phyloP scores from a whole-genome alignment of 1,139 yeast genomes.

The Candida tropicalis region DNA sequence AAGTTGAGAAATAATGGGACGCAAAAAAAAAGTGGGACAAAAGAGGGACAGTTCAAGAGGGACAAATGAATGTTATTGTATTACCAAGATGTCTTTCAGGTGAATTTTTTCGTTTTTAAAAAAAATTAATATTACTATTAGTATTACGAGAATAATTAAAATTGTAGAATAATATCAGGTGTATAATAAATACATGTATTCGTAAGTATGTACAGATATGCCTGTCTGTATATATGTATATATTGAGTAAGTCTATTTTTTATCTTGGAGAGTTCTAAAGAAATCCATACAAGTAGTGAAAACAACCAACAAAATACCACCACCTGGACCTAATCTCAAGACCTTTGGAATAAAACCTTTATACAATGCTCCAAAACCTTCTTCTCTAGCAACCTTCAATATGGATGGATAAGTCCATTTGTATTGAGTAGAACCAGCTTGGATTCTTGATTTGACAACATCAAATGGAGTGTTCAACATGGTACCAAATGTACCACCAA shows the following conservation, averaged over 20 bases:
- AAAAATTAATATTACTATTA: too few species aligned
- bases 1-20: background rate
- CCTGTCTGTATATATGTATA: too few species aligned
- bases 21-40: background rate
- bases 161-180: too few species aligned
- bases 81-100: too few species aligned
- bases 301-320: constrained; percentile 95
- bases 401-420: constrained; percentile 91
- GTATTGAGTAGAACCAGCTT: constrained; percentile 84
- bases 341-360: constrained; percentile 98
- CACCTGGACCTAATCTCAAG: constrained; percentile 97
- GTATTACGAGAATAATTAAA: too few species aligned
- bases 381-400: constrained; percentile 77
- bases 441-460: constrained; percentile 96
- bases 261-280: constrained; percentile 66
- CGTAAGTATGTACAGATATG: background rate
- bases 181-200: too few species aligned
- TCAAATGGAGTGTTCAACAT: constrained; percentile 94
- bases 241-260: constrained; percentile 16
- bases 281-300: constrained; percentile 94
- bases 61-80: background rate
- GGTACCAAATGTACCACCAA: constrained; percentile 98
- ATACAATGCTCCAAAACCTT: constrained; percentile 85
- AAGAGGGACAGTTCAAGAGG: background rate
- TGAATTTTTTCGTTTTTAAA: too few species aligned